phyloP scores from a whole-genome alignment of 164 flowering plant species.

The Chloranthus sessilifolius region DNA sequence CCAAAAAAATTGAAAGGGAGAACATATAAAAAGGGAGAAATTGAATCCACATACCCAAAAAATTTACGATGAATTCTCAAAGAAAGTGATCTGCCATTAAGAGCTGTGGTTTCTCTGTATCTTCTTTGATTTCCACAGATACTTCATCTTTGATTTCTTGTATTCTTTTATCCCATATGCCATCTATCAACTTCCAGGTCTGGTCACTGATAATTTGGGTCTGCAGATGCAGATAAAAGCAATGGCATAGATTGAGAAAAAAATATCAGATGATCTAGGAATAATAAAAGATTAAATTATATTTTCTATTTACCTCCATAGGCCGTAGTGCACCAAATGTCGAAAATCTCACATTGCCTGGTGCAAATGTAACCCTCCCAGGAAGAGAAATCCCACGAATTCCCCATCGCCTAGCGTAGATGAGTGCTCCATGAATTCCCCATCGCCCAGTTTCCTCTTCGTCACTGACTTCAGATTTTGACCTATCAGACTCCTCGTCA shows the following conservation, averaged over 20 bases:
- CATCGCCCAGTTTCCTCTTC: too few species aligned
- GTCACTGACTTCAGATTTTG: too few species aligned
- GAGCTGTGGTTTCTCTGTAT: constrained; percentile 56
- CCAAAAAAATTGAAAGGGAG: too few species aligned
- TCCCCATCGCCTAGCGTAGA: constrained; percentile 94
- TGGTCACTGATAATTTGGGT: constrained; percentile 84
- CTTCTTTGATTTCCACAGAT: constrained; percentile 49
- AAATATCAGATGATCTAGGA: neutral
- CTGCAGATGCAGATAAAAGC: constrained; percentile 30
- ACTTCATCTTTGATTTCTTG: constrained; percentile 64
- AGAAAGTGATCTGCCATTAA: constrained; percentile 74
- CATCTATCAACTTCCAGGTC: constrained; percentile 86
- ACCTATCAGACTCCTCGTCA: too few species aligned
- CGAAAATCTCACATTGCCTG: constrained; percentile 82
- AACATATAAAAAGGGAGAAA: too few species aligned
- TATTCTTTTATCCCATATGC: constrained; percentile 76
- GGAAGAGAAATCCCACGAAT: constrained; percentile 81
- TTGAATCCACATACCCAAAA: too few species aligned
- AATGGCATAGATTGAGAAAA: neutral
- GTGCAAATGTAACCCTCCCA: constrained; percentile 90
- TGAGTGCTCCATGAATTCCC: constrained; percentile 85
- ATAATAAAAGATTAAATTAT: neutral
- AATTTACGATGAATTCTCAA: constrained; percentile 27
- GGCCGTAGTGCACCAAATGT: constrained; percentile 98
- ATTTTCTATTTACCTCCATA: constrained; percentile 48